Evolutionary conservation across 164 flowering plant genomes (phyloP).

Genomic region (Magnolia kwangsiensis): DNA sequence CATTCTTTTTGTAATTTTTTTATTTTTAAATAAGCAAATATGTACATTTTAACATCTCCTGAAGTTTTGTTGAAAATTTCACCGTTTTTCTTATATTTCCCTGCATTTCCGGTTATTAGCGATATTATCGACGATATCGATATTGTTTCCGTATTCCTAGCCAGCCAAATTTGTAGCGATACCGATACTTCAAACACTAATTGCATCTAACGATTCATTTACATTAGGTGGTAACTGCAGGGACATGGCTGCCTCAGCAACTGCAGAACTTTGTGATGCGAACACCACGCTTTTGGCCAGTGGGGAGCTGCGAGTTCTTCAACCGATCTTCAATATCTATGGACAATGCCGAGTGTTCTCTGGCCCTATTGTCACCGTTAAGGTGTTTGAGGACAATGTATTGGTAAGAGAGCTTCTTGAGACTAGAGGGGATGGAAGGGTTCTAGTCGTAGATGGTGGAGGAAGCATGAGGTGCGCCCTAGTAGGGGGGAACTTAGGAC

Average conservation of each 20-base stretch:
- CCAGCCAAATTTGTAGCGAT: too few species aligned
- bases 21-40: too few species aligned
- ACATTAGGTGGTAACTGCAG: neutral
- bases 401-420: slow-evolving; percentile 59
- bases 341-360: slow-evolving; percentile 53
- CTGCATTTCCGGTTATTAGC: too few species aligned
- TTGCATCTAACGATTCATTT: too few species aligned
- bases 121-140: too few species aligned
- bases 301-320: slow-evolving; percentile 57
- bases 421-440: slow-evolving; percentile 66
- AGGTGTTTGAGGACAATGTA: slow-evolving; percentile 75
- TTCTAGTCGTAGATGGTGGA: slow-evolving; percentile 72
- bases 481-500: slow-evolving; percentile 68
- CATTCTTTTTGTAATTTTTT: too few species aligned
- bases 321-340: slow-evolving; percentile 53
- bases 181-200: too few species aligned
- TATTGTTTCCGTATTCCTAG: too few species aligned
- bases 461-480: slow-evolving; percentile 76
- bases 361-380: slow-evolving; percentile 59
- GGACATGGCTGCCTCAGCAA: slow-evolving; percentile 47
- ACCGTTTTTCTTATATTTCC: too few species aligned
- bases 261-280: slow-evolving; percentile 69
- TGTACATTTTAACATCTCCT: too few species aligned
- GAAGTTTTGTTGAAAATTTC: too few species aligned
- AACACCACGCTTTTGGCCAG: slow-evolving; percentile 41